phyloP scores from a whole-genome alignment of 2,329 filamentous ascomycete species.

The Colletotrichum eremochloae region DNA sequence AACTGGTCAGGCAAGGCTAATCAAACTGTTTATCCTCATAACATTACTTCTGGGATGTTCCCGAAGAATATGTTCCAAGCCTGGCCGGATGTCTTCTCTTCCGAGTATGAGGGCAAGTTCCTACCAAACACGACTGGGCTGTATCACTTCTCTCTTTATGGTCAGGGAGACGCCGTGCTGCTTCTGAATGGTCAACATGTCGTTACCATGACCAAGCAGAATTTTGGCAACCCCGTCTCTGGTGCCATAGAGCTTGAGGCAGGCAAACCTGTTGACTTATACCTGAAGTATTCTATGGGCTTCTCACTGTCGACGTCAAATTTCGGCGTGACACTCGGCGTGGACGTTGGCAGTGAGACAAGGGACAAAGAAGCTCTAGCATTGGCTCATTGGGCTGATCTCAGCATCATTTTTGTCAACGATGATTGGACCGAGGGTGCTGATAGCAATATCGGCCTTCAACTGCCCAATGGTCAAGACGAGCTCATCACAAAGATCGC shows the following conservation, averaged over 20 bases:
- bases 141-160: constrained; percentile 52
- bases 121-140: constrained; percentile 40
- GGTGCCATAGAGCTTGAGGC: too few relatives aligned
- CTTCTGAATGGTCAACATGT: constrained; percentile 49
- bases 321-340: constrained; percentile 19
- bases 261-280: background rate
- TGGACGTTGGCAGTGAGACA: constrained; percentile 7
- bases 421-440: constrained; percentile 19
- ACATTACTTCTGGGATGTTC: background rate
- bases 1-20: constrained; percentile 19
- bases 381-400: constrained; percentile 15
- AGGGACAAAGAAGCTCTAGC: background rate
- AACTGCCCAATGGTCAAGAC: constrained; percentile 16
- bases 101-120: constrained; percentile 43
- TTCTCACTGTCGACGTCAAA: constrained; percentile 19
- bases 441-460: constrained; percentile 11
- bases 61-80: background rate
- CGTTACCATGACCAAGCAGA: constrained; percentile 45
- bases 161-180: constrained; percentile 52
- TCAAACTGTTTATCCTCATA: background rate
- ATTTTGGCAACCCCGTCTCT: constrained; percentile 18
- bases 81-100: constrained; percentile 43
- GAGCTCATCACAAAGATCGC: background rate
- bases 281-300: constrained; percentile 10
- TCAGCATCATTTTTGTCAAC: constrained; percentile 18